Evolutionary conservation across 257 asterid genomes (phyloP).

Genomic region (Fraxinus pennsylvanica): DNA sequence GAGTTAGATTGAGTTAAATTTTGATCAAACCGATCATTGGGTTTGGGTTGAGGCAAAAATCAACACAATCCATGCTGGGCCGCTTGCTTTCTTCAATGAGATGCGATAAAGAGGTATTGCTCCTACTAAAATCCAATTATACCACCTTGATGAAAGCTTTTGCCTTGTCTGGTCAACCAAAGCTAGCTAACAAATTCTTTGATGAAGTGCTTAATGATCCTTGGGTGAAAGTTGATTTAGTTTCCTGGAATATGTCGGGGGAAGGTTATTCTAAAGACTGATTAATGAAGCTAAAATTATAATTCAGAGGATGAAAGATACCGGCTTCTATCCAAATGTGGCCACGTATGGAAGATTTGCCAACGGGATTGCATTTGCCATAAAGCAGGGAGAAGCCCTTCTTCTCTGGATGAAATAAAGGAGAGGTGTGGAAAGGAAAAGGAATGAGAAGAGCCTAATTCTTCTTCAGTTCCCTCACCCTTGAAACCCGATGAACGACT

Average conservation of each 20-base stretch:
- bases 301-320: slow-evolving; percentile 72
- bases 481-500: slow-evolving; percentile 82
- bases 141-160: slow-evolving; percentile 97
- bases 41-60: too few relatives aligned
- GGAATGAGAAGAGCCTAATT: slow-evolving; percentile 33
- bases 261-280: slow-evolving; percentile 72
- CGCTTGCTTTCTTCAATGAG: slow-evolving; percentile 82
- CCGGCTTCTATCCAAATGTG: slow-evolving; percentile 61
- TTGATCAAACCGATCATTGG: too few relatives aligned
- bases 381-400: slow-evolving; percentile 94
- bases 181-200: slow-evolving; percentile 69
- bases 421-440: slow-evolving; percentile 58
- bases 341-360: slow-evolving; percentile 89
- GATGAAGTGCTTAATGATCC: slow-evolving; percentile 93
- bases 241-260: slow-evolving; percentile 92
- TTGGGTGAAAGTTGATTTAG: slow-evolving; percentile 76
- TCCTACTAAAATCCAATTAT: slow-evolving; percentile 81
- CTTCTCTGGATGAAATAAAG: slow-evolving; percentile 83
- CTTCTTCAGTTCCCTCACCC: slow-evolving; percentile 43
- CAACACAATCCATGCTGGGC: slow-evolving; percentile 40
- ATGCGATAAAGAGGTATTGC: slow-evolving; percentile 85
- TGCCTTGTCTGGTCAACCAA: slow-evolving; percentile 82
- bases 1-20: too few relatives aligned
- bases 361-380: slow-evolving; percentile 73
- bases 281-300: slow-evolving; percentile 67